Evolutionary conservation across 2,329 filamentous ascomycete species (phyloP).

Genomic region (Phaeophleospora eucalypticola): DNA sequence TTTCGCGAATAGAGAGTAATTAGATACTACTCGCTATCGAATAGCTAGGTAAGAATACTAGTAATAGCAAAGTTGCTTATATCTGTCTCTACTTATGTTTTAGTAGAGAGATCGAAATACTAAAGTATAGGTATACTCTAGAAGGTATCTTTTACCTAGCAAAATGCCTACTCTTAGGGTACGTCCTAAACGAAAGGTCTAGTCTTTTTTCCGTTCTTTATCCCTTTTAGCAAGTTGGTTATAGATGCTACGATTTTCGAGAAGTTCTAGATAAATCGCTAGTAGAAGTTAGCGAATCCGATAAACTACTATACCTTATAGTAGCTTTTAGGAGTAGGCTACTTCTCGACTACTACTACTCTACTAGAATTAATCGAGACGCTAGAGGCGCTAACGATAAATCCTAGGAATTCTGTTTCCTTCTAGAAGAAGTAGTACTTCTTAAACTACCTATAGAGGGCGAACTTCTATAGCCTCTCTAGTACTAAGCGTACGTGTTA

Average conservation of each 20-base stretch:
- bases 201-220: slow-evolving; percentile 3
- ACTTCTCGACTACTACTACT: slow-evolving; percentile 24
- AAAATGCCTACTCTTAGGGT: slow-evolving; percentile 1
- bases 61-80: background rate
- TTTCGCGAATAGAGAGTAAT: slow-evolving; percentile 2
- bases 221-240: slow-evolving; percentile 2
- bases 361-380: slow-evolving; percentile 29
- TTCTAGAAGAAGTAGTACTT: slow-evolving; percentile 33
- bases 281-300: slow-evolving; percentile 3
- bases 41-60: slow-evolving; percentile 1
- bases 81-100: background rate
- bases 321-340: slow-evolving; percentile 19
- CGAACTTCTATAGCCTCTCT: background rate
- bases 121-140: background rate
- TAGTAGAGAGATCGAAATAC: background rate
- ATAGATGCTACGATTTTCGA: slow-evolving; percentile 3
- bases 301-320: slow-evolving; percentile 22
- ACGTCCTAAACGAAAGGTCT: slow-evolving; percentile 1
- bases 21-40: background rate
- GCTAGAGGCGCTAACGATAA: slow-evolving; percentile 24
- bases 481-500: background rate
- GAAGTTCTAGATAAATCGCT: slow-evolving; percentile 3
- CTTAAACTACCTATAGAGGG: slow-evolving; percentile 2
- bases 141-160: background rate
- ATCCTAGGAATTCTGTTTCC: slow-evolving; percentile 31